A percentile compares a stretch with the other conserved stretches of the same genome.
phyloP scores from a whole-genome alignment of 73 alveolate genomes.

The Tetrahymena borealis region DNA sequence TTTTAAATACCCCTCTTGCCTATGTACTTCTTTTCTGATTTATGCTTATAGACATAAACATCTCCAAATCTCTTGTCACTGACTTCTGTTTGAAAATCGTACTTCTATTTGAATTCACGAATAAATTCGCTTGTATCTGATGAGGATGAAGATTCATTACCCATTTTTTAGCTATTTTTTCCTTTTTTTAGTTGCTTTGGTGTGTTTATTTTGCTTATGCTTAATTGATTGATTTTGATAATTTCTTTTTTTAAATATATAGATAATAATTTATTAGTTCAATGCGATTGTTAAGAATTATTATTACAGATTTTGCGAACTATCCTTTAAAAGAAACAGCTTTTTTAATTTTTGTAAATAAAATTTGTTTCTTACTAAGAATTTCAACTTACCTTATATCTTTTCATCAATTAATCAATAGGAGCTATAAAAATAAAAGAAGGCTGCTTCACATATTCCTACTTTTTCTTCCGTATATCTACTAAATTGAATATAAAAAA shows the following conservation, averaged over 20 bases:
- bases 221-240: background rate
- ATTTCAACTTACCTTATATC: no score
- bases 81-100: background rate
- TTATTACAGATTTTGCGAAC: no score
- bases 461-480: no score
- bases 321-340: no score
- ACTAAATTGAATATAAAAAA: no score
- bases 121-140: background rate
- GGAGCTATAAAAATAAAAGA: no score
- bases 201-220: background rate
- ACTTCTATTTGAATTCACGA: background rate
- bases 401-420: no score
- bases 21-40: background rate
- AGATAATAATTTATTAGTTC: background rate
- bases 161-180: background rate
- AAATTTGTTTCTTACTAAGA: no score
- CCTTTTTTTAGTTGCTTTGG: background rate
- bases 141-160: background rate
- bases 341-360: no score
- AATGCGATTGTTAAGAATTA: no score
- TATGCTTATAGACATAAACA: background rate
- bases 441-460: no score
- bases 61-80: background rate
- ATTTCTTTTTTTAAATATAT: background rate
- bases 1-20: background rate